Base-by-base conservation (phyloP, 306 rosid species). In the Glycyrrhiza uralensis region DNA sequence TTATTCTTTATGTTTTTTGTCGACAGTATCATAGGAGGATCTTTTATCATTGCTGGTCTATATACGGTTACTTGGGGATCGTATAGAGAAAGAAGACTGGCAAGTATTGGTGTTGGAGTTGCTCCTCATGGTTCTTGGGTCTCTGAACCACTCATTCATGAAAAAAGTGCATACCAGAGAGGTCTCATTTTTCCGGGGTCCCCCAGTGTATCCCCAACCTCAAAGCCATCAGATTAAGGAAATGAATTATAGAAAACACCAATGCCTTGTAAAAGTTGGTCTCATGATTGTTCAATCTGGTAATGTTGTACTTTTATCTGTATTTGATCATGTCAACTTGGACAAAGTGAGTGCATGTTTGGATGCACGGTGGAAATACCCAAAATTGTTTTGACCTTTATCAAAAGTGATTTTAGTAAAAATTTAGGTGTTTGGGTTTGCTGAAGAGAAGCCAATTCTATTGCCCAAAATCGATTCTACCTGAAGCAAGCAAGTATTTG, bases 41-140 rank as follows among this genome's bases (percentile, higher is more conserved):
- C 81, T 65, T 76, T 91, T 51, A 89, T 91, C 63, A 76, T 91
- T 72, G 87, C 86, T 6, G 96, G 97, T 71, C 93, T 94, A 30
- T 91, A 94, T 72, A 39, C 67, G 49, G 96, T 94, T 68, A 87
- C 95, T 23, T 94, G 97, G 99, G 95, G 91, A 22, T 77, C 99
- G 41, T 71, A 66, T 71, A 87, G 74, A 52, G 97, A 91, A 82
- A 86, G 78, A 82, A 86, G 78, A 67, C 85, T 71, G 52, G 63
- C 85, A 44, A 69, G 50, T 64, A 10, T 45, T 42, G 86, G 75
- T 64, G 12, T 45, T 42, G 86, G 75, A 35, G 69, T 65, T 58
- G 28, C 52, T 36, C 81, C 87, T 4, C 85, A 67, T 38, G 65
- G 62, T 14, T 50, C 79, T 45, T 77, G 86, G 71, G 59, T 61